Conservation (phyloP, 495 filamentous ascomycete species). For the Neurospora sp. region DNA sequence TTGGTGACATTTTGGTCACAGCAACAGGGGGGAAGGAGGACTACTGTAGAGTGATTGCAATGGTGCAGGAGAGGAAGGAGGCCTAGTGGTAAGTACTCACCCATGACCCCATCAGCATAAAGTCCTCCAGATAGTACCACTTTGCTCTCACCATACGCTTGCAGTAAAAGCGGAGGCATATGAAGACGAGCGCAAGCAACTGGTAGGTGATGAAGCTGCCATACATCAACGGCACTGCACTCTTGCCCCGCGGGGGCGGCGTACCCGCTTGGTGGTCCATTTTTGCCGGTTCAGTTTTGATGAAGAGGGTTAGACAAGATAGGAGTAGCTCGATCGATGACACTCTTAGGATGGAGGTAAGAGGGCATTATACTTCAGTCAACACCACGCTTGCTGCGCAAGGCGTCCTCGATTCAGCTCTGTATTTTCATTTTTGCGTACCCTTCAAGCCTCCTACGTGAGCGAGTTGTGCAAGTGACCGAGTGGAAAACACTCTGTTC, state of each 20-base stretch:
- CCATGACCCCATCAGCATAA: not conserved
- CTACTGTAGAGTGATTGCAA: too few relatives aligned
- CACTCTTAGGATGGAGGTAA: too few relatives aligned
- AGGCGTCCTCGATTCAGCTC: not conserved
- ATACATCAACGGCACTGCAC: not conserved
- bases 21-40: too few relatives aligned
- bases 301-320: too few relatives aligned
- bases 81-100: not conserved
- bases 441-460: not conserved
- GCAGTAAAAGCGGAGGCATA: not conserved
- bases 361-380: not conserved
- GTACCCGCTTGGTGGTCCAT: not conserved
- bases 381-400: not conserved
- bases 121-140: not conserved
- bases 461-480: not conserved
- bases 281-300: not conserved
- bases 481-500: not conserved
- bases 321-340: too few relatives aligned
- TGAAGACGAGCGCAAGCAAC: not conserved
- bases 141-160: not conserved
- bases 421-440: not conserved
- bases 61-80: too few relatives aligned
- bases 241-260: not conserved
- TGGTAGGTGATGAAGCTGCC: not conserved
- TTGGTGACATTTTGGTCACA: too few relatives aligned